Evolutionary conservation across 1,284 basidiomycete species (phyloP).

Genomic region (Wolfiporia cocos): DNA sequence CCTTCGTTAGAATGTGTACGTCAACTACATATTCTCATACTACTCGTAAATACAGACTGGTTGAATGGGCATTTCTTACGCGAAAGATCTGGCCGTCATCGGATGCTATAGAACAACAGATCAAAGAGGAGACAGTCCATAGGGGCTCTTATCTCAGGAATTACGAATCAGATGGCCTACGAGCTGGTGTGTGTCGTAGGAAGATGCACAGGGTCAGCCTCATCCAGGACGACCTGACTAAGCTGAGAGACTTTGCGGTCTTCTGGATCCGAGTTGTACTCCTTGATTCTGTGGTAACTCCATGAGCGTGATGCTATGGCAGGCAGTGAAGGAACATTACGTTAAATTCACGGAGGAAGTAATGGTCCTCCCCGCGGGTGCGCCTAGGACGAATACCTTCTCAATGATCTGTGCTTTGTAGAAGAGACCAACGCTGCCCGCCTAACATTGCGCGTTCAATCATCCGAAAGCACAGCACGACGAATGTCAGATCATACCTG

Average conservation of each 20-base stretch:
- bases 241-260: constrained; percentile 2
- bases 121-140: no score
- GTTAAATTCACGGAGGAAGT: constrained; percentile 23
- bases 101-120: no score
- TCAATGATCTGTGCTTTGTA: constrained; percentile 20
- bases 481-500: constrained; percentile 9
- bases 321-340: no score
- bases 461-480: background rate
- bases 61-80: no score
- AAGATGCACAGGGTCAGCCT: constrained; percentile 4
- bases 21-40: no score
- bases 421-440: constrained; percentile 21
- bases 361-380: constrained; percentile 16
- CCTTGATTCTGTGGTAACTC: background rate
- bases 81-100: no score
- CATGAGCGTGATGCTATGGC: no score
- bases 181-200: no score
- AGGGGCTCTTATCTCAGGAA: no score
- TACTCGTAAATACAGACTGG: no score
- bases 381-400: constrained; percentile 17
- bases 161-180: no score
- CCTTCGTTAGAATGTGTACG: no score
- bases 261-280: background rate
- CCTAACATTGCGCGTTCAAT: constrained; percentile 8
- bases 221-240: constrained; percentile 3